Percentiles rank a stretch among this genome's conserved stretches.
Conservation (phyloP, 306 rosid genomes). For the Cicer chorassanicum region DNA sequence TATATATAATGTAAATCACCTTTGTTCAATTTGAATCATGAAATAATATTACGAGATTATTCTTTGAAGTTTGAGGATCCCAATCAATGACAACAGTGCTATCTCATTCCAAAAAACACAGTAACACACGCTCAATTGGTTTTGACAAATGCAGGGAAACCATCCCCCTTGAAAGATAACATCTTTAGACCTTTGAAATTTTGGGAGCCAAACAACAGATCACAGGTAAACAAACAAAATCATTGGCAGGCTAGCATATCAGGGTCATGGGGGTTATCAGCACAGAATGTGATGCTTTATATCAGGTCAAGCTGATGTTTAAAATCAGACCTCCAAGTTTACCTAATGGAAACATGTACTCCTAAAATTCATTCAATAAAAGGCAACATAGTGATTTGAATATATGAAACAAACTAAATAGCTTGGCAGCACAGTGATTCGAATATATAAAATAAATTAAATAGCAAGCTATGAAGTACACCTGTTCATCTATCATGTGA, state of each 20-base stretch:
- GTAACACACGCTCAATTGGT: constrained; percentile 12
- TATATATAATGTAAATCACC: constrained; percentile 1
- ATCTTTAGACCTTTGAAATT: constrained; percentile 8
- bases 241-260: constrained; percentile 19
- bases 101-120: constrained; percentile 15
- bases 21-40: background rate
- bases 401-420: constrained; percentile 31
- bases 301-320: background rate
- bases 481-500: constrained; percentile 69
- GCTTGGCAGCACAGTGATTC: constrained; percentile 14
- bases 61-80: constrained; percentile 19
- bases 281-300: constrained; percentile 22
- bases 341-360: constrained; percentile 20
- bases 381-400: constrained; percentile 4
- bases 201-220: constrained; percentile 8
- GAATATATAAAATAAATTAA: constrained; percentile 19
- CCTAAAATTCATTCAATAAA: constrained; percentile 34
- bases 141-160: constrained; percentile 16
- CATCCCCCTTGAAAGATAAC: constrained; percentile 15
- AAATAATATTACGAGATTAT: background rate
- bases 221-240: constrained; percentile 18
- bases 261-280: constrained; percentile 21
- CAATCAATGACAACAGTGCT: constrained; percentile 12
- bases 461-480: constrained; percentile 46
- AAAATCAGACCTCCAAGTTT: constrained; percentile 35